These are phyloP conservation scores for Carex myosuroides DNA, from an alignment of 176 grass and related monocot genomes.

Conservation along the genomic window DNA sequence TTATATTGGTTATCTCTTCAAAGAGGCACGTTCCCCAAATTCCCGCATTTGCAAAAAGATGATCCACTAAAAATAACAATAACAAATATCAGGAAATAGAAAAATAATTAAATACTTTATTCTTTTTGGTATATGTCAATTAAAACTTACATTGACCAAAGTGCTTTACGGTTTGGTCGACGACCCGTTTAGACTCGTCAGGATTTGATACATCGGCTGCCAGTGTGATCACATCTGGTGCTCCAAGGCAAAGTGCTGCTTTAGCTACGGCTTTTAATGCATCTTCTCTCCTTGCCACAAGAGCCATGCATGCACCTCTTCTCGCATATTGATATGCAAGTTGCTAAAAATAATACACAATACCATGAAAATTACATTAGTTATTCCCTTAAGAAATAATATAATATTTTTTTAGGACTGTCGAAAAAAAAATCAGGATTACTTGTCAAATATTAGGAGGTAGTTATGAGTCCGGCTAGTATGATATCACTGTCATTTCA, in stretches of 20 bases:
- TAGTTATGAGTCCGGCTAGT: no score
- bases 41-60: constrained; percentile 80
- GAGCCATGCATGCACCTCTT: constrained; percentile 60
- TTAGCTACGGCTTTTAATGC: constrained; percentile 52
- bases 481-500: no score
- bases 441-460: no score
- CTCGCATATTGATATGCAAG: constrained; percentile 74
- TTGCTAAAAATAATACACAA: constrained; percentile 40
- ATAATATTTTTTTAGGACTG: neutral
- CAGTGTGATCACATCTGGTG: constrained; percentile 55
- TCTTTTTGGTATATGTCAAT: neutral
- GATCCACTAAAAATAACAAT: constrained; percentile 58
- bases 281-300: constrained; percentile 63
- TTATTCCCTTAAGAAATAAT: neutral
- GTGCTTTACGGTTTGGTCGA: constrained; percentile 66
- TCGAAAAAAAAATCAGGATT: neutral
- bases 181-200: constrained; percentile 52
- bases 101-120: no score
- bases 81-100: neutral
- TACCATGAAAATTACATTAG: neutral
- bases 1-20: constrained; percentile 82
- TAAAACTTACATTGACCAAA: constrained; percentile 55
- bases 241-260: constrained; percentile 39
- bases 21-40: constrained; percentile 78
- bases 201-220: constrained; percentile 54